Evolutionary conservation across 257 asterid genomes (phyloP).

Genomic region (Knoxia roxburghii): DNA sequence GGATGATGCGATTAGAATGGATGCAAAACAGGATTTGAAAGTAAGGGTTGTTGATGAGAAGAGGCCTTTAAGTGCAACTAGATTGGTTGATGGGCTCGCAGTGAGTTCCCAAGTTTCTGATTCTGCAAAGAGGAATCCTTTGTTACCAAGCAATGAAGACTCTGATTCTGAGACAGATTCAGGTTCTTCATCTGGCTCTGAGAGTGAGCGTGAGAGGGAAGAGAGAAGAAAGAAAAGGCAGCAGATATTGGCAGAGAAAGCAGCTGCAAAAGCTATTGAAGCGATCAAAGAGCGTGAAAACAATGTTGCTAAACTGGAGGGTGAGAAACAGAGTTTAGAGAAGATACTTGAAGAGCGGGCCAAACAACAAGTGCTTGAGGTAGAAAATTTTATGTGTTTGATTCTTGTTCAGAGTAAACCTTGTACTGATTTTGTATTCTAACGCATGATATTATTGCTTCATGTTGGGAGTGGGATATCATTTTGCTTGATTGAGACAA

Average conservation of each 20-base stretch:
- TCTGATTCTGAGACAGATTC: constrained; percentile 75
- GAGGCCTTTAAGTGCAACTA: constrained; percentile 25
- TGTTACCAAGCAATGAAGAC: constrained; percentile 54
- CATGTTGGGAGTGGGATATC: constrained; percentile 1
- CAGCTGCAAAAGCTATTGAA: constrained; percentile 79
- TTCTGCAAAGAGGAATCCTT: constrained; percentile 48
- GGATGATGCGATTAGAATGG: constrained; percentile 31
- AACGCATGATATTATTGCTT: background rate
- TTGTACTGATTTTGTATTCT: background rate
- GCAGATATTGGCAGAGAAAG: constrained; percentile 84
- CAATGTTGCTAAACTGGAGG: constrained; percentile 84
- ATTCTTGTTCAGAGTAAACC: background rate
- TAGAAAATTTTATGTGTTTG: constrained; percentile 19
- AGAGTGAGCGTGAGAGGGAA: constrained; percentile 82
- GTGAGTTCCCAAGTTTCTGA: constrained; percentile 31
- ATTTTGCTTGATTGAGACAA: background rate
- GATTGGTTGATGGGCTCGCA: constrained; percentile 30
- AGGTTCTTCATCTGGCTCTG: constrained; percentile 73
- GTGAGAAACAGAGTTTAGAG: constrained; percentile 93
- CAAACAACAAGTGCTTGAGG: constrained; percentile 91
- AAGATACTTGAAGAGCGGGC: constrained; percentile 90
- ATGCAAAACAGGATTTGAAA: constrained; percentile 34
- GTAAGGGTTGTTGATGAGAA: constrained; percentile 28
- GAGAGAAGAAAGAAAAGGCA: constrained; percentile 84
- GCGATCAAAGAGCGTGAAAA: constrained; percentile 89